Percentiles rank a stretch among this genome's conserved stretches.
phyloP scores from a whole-genome alignment of 768 basidiomycete genomes.

The Phanerochaete carnosa region DNA sequence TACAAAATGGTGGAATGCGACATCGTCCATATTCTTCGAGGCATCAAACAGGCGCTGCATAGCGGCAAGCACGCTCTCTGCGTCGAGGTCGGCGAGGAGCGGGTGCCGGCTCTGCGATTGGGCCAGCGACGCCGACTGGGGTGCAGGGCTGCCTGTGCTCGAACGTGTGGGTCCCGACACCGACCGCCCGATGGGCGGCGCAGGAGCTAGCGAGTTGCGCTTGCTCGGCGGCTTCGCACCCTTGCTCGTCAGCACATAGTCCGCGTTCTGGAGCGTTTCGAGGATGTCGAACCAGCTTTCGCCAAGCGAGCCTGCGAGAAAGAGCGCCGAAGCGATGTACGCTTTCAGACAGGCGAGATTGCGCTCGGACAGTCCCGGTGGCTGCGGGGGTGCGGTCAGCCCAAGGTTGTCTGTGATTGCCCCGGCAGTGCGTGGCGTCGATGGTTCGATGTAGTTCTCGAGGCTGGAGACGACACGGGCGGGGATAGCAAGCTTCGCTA shows the following conservation, averaged over 20 bases:
- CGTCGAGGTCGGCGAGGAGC: slow-evolving; percentile 68
- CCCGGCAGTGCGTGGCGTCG: slow-evolving; percentile 55
- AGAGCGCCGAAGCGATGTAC: slow-evolving; percentile 70
- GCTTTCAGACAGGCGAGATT: slow-evolving; percentile 91
- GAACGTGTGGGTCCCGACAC: slow-evolving; percentile 15
- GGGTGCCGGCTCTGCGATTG: slow-evolving; percentile 43
- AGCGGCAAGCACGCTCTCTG: slow-evolving; percentile 66
- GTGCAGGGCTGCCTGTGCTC: background rate
- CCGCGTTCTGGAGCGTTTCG: slow-evolving; percentile 91
- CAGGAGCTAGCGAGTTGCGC: slow-evolving; percentile 25
- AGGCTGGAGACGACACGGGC: slow-evolving; percentile 83
- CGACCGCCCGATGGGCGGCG: slow-evolving; percentile 34
- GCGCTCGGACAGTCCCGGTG: slow-evolving; percentile 80
- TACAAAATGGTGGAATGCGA: slow-evolving; percentile 76
- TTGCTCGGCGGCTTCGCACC: slow-evolving; percentile 27
- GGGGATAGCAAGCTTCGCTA: slow-evolving; percentile 93
- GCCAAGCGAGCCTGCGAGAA: slow-evolving; percentile 83
- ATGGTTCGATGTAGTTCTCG: slow-evolving; percentile 53
- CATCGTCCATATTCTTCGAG: slow-evolving; percentile 79
- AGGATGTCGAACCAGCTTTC: slow-evolving; percentile 90
- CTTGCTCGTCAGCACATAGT: slow-evolving; percentile 79
- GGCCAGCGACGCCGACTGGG: slow-evolving; percentile 5
- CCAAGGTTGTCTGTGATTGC: slow-evolving; percentile 69
- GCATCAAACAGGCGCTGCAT: slow-evolving; percentile 87
- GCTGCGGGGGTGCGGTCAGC: slow-evolving; percentile 41